Conservation (phyloP, 2,329 filamentous ascomycete genomes). For the Tolypocladium inflatum region DNA sequence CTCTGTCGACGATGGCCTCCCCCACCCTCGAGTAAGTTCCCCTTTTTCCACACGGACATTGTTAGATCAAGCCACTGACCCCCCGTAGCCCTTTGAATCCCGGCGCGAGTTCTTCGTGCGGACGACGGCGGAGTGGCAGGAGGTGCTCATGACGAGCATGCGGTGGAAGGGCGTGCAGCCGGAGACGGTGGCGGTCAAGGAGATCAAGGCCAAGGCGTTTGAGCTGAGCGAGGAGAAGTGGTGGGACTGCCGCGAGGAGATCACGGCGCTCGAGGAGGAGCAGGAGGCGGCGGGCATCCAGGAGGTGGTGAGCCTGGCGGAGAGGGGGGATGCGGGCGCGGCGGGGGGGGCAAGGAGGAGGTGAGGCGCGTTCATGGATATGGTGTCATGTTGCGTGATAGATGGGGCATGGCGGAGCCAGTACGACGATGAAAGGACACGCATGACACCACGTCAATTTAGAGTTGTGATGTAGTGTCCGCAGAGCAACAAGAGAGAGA, state of each 20-base stretch:
- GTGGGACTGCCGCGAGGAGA: slow-evolving; percentile 97
- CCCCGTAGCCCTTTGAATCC: slow-evolving; percentile 71
- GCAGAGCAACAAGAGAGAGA: not conserved
- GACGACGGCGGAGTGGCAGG: slow-evolving; percentile 85
- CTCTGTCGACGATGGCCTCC: slow-evolving; percentile 62
- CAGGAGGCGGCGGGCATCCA: slow-evolving; percentile 92
- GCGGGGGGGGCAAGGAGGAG: slow-evolving; percentile 22
- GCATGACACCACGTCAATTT: not conserved
- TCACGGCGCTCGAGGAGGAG: slow-evolving; percentile 84
- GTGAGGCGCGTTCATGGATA: slow-evolving; percentile 3
- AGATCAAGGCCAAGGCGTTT: slow-evolving; percentile 86
- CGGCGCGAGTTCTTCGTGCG: slow-evolving; percentile 86
- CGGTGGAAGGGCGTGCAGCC: slow-evolving; percentile 57
- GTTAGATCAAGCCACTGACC: not conserved
- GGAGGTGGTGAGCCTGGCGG: slow-evolving; percentile 81
- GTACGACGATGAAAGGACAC: not conserved
- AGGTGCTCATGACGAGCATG: slow-evolving; percentile 67
- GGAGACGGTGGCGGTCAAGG: slow-evolving; percentile 70
- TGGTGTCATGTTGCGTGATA: not conserved
- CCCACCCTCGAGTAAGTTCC: slow-evolving; percentile 50
- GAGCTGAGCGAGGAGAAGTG: slow-evolving; percentile 90
- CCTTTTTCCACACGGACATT: not conserved
- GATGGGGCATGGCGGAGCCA: not conserved
- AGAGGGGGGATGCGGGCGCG: slow-evolving; percentile 50
- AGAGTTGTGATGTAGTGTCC: not conserved